Base-by-base conservation (phyloP, 768 basidiomycete genomes). In the Lactarius sanguifluus region DNA sequence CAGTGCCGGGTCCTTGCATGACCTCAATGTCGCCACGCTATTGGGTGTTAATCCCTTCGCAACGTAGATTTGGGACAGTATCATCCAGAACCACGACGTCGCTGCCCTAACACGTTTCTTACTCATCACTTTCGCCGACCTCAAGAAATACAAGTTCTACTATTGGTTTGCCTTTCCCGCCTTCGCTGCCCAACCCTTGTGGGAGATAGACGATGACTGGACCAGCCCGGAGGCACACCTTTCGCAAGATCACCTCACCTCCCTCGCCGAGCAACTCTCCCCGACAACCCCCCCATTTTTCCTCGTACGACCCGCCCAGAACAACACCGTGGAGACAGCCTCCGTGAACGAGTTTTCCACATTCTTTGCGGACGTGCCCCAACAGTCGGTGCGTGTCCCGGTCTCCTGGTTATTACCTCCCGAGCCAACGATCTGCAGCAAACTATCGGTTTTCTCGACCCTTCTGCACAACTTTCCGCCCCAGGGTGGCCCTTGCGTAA, bases 161-260 rank as follows among this genome's bases (percentile, higher is more conserved):
- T 98, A 98, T 77, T 99, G 96, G 97, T 98, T 98, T 73, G 91
- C 92, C 0, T 97, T 98, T 76, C 96, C 97, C 2, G 94, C 96
- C 0, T 88, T 98, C 70, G 88, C 89, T 0, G 81, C 91, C 25
- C 94, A 92, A 71, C 95, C 97, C 8, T 86, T 90, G 6, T 98
- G 96, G 96, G 89, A 92, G 79, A 88, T 92, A 70, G 79, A 80
- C 40, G 83, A 81, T 13, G 90, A 88, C 0, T 91, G 90, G 86
- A 77, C 74, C 58, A 61, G 70, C 36, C 89, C 85, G 3, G 75
- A 77, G 0, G 79, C 77, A 3, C 79, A 78, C 61, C 78, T 88
- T 64, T 79, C 76, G 0, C 55, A 74, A 30, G 75, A 80, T 18
- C 74, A 78, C 59, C 87, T 86, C 70, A 38, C 78, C 69, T 34